Base-by-base conservation (phyloP, 2,329 filamentous ascomycete genomes). In the Penicillium oxalicum region DNA sequence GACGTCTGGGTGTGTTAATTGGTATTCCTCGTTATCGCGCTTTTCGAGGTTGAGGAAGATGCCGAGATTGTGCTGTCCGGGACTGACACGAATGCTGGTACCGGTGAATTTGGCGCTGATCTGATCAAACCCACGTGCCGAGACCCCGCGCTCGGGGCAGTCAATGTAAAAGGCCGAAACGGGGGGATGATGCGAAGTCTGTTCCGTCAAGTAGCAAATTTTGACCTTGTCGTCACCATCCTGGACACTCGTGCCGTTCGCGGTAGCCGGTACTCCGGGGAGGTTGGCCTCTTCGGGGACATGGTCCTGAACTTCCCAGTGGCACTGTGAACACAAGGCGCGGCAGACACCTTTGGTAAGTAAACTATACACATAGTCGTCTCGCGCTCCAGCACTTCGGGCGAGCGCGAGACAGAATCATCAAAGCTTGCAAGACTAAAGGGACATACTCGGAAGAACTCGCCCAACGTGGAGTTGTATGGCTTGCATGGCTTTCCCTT, bases 401-500 rank as follows among this genome's bases (percentile, higher is more conserved):
- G 18, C 2, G 18, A 18, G 2, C 18, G 18, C 18, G 18, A 18
- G 18, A 18, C 18, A 18, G 18, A 18, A 18, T 18, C 18, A 18
- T 18, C 18, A 18, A 18, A 18, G 18, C 18, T 18, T 18, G 18
- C 18, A 18, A 18, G 18, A 18, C 18, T 18, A 1, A 18, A 18
- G 28, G n/a, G 25, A 58, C 83, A 63, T 75, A 91, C 88, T 73
- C 90, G 81, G 74, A 98, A 98, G 74, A 98, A 98, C 74, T 98
- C 93, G 56, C 93, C 93, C 44, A 98, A 74, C 33, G 90, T 91
- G 41, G 91, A 96, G 72, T 98, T 98, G 75, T 98, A 98, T 9
- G 93, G 93, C 72, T 98, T 98, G 82, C 91, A 97, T 38, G 93
- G 93, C 75, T 91, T 95, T 51, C 91, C 91, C 75, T 97, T 97